phyloP scores from a whole-genome alignment of 75 land plant genomes.

The Cryptomeria japonica region DNA sequence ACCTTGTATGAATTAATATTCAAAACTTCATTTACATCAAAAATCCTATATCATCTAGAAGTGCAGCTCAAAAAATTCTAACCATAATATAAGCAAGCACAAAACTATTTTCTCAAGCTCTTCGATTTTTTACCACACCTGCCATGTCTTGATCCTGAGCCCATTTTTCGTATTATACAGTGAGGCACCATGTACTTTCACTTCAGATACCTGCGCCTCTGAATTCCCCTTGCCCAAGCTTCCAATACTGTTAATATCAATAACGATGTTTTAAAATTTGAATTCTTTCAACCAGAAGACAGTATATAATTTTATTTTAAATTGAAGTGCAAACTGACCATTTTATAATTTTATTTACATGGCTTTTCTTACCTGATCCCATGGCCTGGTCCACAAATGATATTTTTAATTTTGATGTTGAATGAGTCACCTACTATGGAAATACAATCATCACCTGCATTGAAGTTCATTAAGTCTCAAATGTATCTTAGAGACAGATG shows the following conservation, averaged over 20 bases:
- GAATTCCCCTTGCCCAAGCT: conserved; percentile 71
- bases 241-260: conserved; percentile 56
- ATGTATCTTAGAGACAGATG: neutral
- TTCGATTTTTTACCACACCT: conserved; percentile 38
- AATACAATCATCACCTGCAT: conserved; percentile 57
- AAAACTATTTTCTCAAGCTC: neutral
- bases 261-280: neutral
- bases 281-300: neutral
- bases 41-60: neutral
- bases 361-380: conserved; percentile 41
- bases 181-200: conserved; percentile 54
- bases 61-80: neutral
- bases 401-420: conserved; percentile 33
- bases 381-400: conserved; percentile 50
- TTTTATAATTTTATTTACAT: neutral
- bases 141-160: conserved; percentile 90
- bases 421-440: conserved; percentile 41
- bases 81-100: neutral
- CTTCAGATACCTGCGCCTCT: conserved; percentile 47
- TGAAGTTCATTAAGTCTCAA: neutral
- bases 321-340: neutral
- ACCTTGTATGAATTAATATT: neutral
- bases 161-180: conserved; percentile 72
- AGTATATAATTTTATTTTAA: neutral
- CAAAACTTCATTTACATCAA: neutral